Base-by-base conservation (phyloP, 1,284 basidiomycete species). In the Leccinum cinnamomeum region DNA sequence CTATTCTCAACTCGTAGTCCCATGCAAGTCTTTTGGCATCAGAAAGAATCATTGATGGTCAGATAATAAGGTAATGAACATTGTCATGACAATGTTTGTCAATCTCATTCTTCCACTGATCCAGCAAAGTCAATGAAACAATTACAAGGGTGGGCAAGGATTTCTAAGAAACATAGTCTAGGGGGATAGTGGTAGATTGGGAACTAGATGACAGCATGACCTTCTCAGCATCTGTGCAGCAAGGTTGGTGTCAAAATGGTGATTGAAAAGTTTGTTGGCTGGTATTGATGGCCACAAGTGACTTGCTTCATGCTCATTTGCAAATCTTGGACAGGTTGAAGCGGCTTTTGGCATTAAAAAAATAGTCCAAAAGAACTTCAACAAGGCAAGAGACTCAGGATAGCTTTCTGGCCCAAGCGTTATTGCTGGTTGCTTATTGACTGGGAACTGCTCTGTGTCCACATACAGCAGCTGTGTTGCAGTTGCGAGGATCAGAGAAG, bases 201-300 rank as follows among this genome's bases (percentile, higher is more conserved):
- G 64, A 30, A 62, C 64, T 11, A 69, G 75, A 53, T 67, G 67
- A 50, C 65, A 60, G 16, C 48, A 53, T 2, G 73, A 59, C 54
- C 30, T 61, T 55, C 62, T 54, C 8, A 37, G 20, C 44, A 8
- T 30, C n/a, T 76, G 71, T 5, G 65, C 68, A 1, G 76, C 69
- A 0, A 11, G 56, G 11, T 77, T 69, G 12, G 73, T 73, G 7
- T 78, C 66, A 58, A 82, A 82, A 48, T 88, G 82, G 53, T 84
- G 75, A 67, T 90, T 91, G 67, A 89, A 92, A 0, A 89, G 87
- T 0, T 72, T 73, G 61, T 87, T 90, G 10, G 74, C 72, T 18
- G 69, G 74, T 11, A 84, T 68, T 2, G 80, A 70, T 8, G 78
- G 67, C 67, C 75, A 81, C 5, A 87, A 70, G 14, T 70, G 64